These are phyloP conservation scores for Cruciata laevipes DNA, from an alignment of 257 asterid genomes.

Conservation along the genomic window DNA sequence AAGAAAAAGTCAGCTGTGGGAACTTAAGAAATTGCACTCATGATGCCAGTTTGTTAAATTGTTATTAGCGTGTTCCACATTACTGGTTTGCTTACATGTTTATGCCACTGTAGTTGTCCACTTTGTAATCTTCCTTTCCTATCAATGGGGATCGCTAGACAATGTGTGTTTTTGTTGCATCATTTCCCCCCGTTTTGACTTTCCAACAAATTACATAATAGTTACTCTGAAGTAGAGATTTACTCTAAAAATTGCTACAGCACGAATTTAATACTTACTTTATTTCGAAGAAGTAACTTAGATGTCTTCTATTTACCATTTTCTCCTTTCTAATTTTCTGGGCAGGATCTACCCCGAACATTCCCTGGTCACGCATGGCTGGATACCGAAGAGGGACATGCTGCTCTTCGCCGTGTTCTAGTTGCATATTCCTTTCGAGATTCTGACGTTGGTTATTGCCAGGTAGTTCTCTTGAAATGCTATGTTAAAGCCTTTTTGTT, in stretches of 20 bases:
- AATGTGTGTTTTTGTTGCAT: not conserved
- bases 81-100: not conserved
- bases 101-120: not conserved
- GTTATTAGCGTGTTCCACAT: not conserved
- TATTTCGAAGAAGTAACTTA: not conserved
- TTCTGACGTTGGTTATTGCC: conserved; percentile 98
- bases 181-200: not conserved
- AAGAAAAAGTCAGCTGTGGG: not conserved
- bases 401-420: conserved; percentile 92
- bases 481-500: not conserved
- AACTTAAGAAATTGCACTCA: not conserved
- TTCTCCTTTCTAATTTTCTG: conserved; percentile 8
- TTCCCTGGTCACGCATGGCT: conserved; percentile 99
- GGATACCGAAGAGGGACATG: conserved; percentile 89
- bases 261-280: too few relatives aligned
- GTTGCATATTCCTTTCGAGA: conserved; percentile 96
- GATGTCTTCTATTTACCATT: not conserved
- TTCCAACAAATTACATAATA: not conserved
- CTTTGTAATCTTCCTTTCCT: not conserved
- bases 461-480: conserved; percentile 40
- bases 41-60: not conserved
- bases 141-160: not conserved
- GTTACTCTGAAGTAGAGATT: not conserved
- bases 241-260: not conserved
- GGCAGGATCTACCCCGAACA: conserved; percentile 93